Percentiles rank a stretch among this genome's conserved stretches.
Conservation (phyloP, 345 rosid species). For the Linum trigynum region DNA sequence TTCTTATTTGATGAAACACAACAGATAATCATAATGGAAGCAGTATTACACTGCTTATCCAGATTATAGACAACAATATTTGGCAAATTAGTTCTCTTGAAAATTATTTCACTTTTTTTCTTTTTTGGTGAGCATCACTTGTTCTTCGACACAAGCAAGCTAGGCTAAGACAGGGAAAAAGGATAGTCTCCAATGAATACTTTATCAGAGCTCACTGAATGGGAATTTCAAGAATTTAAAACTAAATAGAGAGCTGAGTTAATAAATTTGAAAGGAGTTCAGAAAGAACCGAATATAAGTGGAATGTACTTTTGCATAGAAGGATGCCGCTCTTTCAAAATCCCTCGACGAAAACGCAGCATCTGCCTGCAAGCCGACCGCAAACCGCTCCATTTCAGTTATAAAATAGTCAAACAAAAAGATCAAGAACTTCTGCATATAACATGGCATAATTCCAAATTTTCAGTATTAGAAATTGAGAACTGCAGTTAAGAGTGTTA, state of each 20-base stretch:
- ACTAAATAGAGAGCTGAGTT: not conserved
- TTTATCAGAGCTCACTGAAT: not conserved
- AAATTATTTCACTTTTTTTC: not conserved
- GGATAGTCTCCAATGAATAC: not conserved
- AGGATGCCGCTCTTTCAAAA: slow-evolving; percentile 87
- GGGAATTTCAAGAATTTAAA: not conserved
- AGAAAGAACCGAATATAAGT: slow-evolving; percentile 4
- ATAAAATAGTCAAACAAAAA: slow-evolving; percentile 12
- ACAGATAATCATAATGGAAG: not conserved
- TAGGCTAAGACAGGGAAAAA: not conserved
- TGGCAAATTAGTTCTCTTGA: not conserved
- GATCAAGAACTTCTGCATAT: slow-evolving; percentile 11
- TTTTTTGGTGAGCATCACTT: not conserved
- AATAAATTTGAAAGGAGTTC: slow-evolving; percentile 5
- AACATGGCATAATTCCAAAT: slow-evolving; percentile 4
- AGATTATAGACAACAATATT: too few species aligned
- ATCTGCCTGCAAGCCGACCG: slow-evolving; percentile 72
- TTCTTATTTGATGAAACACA: not conserved
- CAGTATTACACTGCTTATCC: not conserved
- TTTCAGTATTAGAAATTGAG: slow-evolving; percentile 1
- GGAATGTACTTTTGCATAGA: slow-evolving; percentile 74
- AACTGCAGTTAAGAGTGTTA: not conserved
- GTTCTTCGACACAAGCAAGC: not conserved
- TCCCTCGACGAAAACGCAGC: slow-evolving; percentile 76
- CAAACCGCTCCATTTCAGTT: slow-evolving; percentile 16